A percentile compares a stretch with the other conserved stretches of the same genome.
Conservation (phyloP, 805 yeast genomes). For the Ogataea sp. region DNA sequence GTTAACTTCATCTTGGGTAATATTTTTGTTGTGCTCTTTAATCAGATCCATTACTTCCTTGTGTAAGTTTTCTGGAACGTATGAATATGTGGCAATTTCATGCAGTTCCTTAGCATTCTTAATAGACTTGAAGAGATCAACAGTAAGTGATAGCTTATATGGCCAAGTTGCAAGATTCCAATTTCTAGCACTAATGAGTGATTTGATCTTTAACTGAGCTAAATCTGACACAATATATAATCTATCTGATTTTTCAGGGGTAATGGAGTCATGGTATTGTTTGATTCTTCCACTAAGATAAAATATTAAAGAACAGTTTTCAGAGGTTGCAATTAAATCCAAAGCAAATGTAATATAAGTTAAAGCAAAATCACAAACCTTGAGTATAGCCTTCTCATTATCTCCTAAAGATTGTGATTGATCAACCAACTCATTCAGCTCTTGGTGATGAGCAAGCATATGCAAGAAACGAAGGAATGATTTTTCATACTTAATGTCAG, state of each 20-base stretch:
- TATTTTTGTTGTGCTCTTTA: conserved; percentile 12
- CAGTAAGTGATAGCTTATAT: conserved; percentile 60
- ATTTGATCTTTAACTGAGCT: conserved; percentile 56
- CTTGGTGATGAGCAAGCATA: conserved; percentile 67
- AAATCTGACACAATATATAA: conserved; percentile 68
- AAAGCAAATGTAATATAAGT: conserved; percentile 56
- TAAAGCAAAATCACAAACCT: conserved; percentile 45
- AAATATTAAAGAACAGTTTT: conserved; percentile 64
- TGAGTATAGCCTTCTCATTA: conserved; percentile 7
- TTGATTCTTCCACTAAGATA: conserved; percentile 74
- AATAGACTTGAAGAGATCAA: conserved; percentile 65
- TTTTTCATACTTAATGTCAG: conserved; percentile 51
- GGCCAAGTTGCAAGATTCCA: conserved; percentile 82
- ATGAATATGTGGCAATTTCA: conserved; percentile 43
- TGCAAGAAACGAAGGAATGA: conserved; percentile 61
- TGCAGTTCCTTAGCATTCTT: conserved; percentile 50
- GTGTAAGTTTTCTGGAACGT: conserved; percentile 40
- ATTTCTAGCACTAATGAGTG: conserved; percentile 43
- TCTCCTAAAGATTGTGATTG: conserved; percentile 9
- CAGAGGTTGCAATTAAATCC: conserved; percentile 49
- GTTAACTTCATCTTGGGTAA: neutral
- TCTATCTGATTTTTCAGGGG: conserved; percentile 28
- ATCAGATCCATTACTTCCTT: conserved; percentile 26
- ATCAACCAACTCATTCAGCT: conserved; percentile 37
- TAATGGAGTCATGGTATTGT: conserved; percentile 58